phyloP scores from a whole-genome alignment of 78 protist genomes.

The Tieghemostelium lacteum region DNA sequence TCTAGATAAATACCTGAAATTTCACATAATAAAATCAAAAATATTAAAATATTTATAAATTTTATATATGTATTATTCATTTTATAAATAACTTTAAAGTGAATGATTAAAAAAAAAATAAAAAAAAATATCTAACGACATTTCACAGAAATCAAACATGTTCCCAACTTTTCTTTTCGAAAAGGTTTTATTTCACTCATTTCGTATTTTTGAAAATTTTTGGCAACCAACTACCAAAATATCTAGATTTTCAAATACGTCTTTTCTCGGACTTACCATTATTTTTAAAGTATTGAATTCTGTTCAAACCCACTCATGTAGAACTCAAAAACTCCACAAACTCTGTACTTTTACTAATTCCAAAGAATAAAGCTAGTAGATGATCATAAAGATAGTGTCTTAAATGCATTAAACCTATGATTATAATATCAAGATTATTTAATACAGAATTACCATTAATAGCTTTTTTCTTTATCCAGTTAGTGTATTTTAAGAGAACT shows the following conservation, averaged over 20 bases:
- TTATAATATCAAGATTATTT: not conserved
- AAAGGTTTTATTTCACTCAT: too few relatives aligned
- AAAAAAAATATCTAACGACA: too few relatives aligned
- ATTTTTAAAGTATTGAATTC: too few relatives aligned
- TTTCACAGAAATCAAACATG: too few relatives aligned
- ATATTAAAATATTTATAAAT: too few relatives aligned
- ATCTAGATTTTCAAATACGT: not conserved
- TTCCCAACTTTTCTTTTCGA: too few relatives aligned
- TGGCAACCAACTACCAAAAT: not conserved
- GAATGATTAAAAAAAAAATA: not conserved
- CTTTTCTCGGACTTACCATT: too few relatives aligned
- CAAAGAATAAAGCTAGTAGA: not conserved
- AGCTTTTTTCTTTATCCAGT: not conserved
- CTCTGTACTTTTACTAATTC: not conserved
- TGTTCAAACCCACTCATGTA: not conserved
- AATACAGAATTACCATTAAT: not conserved
- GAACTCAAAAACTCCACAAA: not conserved
- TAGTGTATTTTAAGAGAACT: not conserved
- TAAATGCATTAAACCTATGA: not conserved
- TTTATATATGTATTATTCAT: too few relatives aligned
- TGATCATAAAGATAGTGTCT: not conserved
- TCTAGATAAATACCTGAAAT: too few relatives aligned
- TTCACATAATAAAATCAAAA: too few relatives aligned
- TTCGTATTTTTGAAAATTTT: not conserved
- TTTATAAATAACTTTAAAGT: not conserved